Base-by-base conservation (phyloP, 2,329 filamentous ascomycete genomes). In the Colletotrichum karsti region DNA sequence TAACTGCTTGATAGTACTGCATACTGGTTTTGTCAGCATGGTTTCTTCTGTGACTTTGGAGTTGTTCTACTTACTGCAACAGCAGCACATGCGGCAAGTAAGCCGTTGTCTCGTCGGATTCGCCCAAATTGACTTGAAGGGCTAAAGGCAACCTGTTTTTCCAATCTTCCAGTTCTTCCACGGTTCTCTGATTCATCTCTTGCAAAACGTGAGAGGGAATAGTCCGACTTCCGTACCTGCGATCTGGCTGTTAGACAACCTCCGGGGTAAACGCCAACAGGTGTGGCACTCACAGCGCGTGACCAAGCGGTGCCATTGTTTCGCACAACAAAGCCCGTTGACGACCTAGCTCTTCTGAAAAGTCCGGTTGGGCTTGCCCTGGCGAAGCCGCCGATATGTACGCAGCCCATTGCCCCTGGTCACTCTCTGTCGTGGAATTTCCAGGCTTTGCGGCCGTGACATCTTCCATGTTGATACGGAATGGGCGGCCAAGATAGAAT, bases 191-290 rank as follows among this genome's bases (percentile, higher is more conserved):
- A 30, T 72, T 73, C 50, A 73, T 63, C 26, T 71, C 68, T 20
- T 73, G 72, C 2, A 73, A 56, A 4, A 59, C 50, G 13, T 5
- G 3, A 3, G 46, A 24, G 13, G 46, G 46, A 10, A 72, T 67
- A 10, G 35, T 71, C 7, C 59, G 46, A 41, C 65, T 72, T 39
- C 71, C 72, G n/a, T 73, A 72, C 15, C 72, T 73, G 24, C 24
- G n/a, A 24, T 7, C n/a, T n/a, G n/a, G 20, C 7, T n/a, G 22
- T 50, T 24, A 15, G 46, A n/a, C 5, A 28, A 26, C 12, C 1
- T 26, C 15, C 2, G 1, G 42, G 18, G 10, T 30, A 30, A 30
- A 24, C 24, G 24, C 10, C 24, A 20, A 50, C 12, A n/a, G n/a
- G n/a, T n/a, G n/a, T n/a, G n/a, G n/a, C n/a, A 39, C 30, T 20